Evolutionary conservation across 192 early-diverging fungal species (phyloP).

Genomic region (Thamnidium elegans): DNA sequence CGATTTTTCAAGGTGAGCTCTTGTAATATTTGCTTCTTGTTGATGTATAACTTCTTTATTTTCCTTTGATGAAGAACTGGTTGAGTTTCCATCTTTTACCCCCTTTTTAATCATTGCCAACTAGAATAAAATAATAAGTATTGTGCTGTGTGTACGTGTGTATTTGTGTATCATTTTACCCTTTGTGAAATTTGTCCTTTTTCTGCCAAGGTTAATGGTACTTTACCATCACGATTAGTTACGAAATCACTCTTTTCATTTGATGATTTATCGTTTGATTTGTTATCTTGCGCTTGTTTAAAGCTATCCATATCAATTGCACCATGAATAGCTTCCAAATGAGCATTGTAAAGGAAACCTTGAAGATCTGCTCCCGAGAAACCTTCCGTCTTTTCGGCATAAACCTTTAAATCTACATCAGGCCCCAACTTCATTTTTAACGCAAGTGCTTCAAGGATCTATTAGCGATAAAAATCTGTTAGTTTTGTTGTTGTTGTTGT

Average conservation of each 20-base stretch:
- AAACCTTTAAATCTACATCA: constrained; percentile 57
- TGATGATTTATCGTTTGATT: constrained; percentile 8
- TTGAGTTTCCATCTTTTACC: constrained; percentile 12
- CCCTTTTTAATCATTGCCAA: constrained; percentile 25
- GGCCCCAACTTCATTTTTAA: constrained; percentile 64
- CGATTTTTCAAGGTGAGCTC: constrained; percentile 55
- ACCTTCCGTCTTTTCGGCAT: constrained; percentile 67
- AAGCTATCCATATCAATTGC: constrained; percentile 50
- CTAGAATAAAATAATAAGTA: constrained; percentile 14
- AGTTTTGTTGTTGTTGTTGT: no score
- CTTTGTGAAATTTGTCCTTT: constrained; percentile 51
- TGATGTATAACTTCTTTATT: constrained; percentile 26
- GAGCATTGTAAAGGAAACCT: constrained; percentile 88
- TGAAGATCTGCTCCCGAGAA: constrained; percentile 94
- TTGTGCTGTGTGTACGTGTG: not conserved
- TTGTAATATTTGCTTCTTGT: constrained; percentile 35
- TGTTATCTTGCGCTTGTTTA: constrained; percentile 36
- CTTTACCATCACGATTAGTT: constrained; percentile 36
- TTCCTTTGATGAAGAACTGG: constrained; percentile 16
- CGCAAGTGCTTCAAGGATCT: constrained; percentile 79
- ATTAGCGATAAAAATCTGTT: no score
- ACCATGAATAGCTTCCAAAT: constrained; percentile 85
- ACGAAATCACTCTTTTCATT: constrained; percentile 39
- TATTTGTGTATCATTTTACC: constrained; percentile 27
- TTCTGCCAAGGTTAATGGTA: constrained; percentile 50